Conservation (phyloP, 805 yeast genomes). For the Ogataea paraovalis region DNA sequence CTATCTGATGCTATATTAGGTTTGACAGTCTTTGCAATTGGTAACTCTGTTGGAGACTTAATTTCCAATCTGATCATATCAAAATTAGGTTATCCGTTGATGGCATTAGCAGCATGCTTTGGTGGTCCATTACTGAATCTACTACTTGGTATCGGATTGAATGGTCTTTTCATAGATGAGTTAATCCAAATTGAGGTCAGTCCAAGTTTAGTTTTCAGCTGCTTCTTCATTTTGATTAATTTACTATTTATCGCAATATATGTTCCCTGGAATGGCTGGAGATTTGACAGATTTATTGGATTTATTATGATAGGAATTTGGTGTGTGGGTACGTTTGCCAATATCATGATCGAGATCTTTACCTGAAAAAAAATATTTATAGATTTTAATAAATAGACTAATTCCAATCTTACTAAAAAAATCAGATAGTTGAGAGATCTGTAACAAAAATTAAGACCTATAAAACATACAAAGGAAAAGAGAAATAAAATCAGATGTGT, state of each 20-base stretch:
- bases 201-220: slow-evolving; percentile 38
- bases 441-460: background rate
- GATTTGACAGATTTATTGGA: slow-evolving; percentile 38
- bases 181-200: slow-evolving; percentile 32
- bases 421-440: background rate
- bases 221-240: slow-evolving; percentile 36
- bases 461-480: slow-evolving; percentile 37
- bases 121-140: slow-evolving; percentile 86
- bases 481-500: background rate
- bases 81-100: slow-evolving; percentile 72
- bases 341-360: slow-evolving; percentile 26
- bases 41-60: slow-evolving; percentile 89
- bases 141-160: slow-evolving; percentile 75
- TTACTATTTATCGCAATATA: slow-evolving; percentile 35
- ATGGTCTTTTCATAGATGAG: slow-evolving; percentile 48
- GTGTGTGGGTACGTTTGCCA: slow-evolving; percentile 36
- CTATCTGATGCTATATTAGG: slow-evolving; percentile 82
- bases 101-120: slow-evolving; percentile 94
- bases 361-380: background rate
- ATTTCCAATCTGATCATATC: slow-evolving; percentile 81
- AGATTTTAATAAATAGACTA: background rate
- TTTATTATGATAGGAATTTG: slow-evolving; percentile 36
- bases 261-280: slow-evolving; percentile 41
- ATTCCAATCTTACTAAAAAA: background rate
- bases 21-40: slow-evolving; percentile 82